A percentile compares a stretch with the other conserved stretches of the same genome.
Conservation (phyloP, 2,329 filamentous ascomycete genomes). For the Exophiala phaeomuriformis region DNA sequence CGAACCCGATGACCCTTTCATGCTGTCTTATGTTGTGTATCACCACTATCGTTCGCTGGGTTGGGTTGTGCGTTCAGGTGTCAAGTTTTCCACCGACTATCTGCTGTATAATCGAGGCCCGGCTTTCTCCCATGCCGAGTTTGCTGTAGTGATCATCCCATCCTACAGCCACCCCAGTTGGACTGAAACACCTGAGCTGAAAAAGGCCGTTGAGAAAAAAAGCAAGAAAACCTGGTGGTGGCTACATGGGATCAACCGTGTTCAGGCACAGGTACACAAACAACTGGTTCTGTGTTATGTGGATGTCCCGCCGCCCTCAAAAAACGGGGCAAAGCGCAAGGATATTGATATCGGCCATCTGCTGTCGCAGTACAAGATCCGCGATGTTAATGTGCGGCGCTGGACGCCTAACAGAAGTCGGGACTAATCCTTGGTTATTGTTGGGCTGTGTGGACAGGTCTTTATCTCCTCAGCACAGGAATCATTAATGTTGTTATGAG, state of each 20-base stretch:
- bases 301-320: slow-evolving; percentile 67
- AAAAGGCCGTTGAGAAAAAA: slow-evolving; percentile 45
- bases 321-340: slow-evolving; percentile 35
- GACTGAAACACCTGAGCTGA: slow-evolving; percentile 45
- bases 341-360: slow-evolving; percentile 53
- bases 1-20: slow-evolving; percentile 71
- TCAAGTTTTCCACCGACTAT: slow-evolving; percentile 93
- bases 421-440: slow-evolving; percentile 37
- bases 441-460: too few species aligned
- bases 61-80: slow-evolving; percentile 85
- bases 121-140: slow-evolving; percentile 91
- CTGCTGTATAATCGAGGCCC: slow-evolving; percentile 90
- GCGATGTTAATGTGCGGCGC: slow-evolving; percentile 72
- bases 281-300: slow-evolving; percentile 85
- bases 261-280: slow-evolving; percentile 84
- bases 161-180: slow-evolving; percentile 71
- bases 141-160: slow-evolving; percentile 76
- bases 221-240: slow-evolving; percentile 43
- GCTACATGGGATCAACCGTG: slow-evolving; percentile 79
- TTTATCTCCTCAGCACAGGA: too few species aligned
- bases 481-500: too few species aligned
- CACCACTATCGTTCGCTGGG: slow-evolving; percentile 94
- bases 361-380: slow-evolving; percentile 64
- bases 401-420: slow-evolving; percentile 78
- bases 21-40: slow-evolving; percentile 81